phyloP scores from a whole-genome alignment of 345 rosid species.

The Hypericum androsaemum region DNA sequence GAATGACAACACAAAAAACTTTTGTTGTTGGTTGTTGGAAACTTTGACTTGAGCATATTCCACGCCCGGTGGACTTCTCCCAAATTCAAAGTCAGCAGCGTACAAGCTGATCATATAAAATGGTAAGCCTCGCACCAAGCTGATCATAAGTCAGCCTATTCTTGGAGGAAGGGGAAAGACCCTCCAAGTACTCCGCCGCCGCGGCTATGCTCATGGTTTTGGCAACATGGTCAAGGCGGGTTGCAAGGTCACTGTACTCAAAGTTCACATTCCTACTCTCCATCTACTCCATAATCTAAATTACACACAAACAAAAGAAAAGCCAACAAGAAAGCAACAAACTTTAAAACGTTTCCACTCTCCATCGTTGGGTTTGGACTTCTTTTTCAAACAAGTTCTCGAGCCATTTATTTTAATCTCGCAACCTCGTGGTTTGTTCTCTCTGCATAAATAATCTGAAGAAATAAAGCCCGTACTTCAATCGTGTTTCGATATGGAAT shows the following conservation, averaged over 20 bases:
- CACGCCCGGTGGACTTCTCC: conserved; percentile 54
- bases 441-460: too few species aligned
- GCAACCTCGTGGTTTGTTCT: too few species aligned
- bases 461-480: too few species aligned
- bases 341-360: too few species aligned
- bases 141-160: conserved; percentile 35
- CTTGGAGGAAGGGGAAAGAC: conserved; percentile 29
- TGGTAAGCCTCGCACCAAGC: conserved; percentile 56
- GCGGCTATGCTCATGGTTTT: conserved; percentile 46
- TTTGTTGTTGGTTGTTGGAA: conserved; percentile 27
- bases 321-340: too few species aligned
- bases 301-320: not conserved
- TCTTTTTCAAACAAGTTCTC: too few species aligned
- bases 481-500: too few species aligned
- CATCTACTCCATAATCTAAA: conserved; percentile 76
- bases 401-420: too few species aligned
- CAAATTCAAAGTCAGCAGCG: conserved; percentile 33
- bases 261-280: conserved; percentile 44
- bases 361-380: too few species aligned
- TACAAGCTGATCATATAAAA: conserved; percentile 56
- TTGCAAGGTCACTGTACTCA: conserved; percentile 33
- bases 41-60: conserved; percentile 38
- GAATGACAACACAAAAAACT: conserved; percentile 51
- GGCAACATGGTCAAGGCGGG: conserved; percentile 48
- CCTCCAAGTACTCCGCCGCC: conserved; percentile 46